These are phyloP conservation scores for Teratosphaeria destructans DNA, from an alignment of 2,329 filamentous ascomycete species.

Conservation along the genomic window DNA sequence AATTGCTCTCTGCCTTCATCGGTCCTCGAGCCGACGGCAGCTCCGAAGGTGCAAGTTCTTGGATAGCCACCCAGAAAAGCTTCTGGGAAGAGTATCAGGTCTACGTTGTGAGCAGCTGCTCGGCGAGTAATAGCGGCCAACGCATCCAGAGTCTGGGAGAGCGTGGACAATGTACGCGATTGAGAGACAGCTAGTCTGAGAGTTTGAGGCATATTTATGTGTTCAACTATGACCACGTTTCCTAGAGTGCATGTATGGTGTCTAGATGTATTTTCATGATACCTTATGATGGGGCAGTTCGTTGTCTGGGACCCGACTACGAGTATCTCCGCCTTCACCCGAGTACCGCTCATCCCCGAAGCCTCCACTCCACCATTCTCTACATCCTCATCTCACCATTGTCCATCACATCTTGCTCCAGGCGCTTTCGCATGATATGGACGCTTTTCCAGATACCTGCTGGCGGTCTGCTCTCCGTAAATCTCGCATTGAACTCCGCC, in stretches of 20 bases:
- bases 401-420: neutral
- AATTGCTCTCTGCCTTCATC: slow-evolving; percentile 69
- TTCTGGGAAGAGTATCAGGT: slow-evolving; percentile 82
- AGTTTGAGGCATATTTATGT: neutral
- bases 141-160: slow-evolving; percentile 52
- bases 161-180: slow-evolving; percentile 36
- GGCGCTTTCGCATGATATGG: neutral
- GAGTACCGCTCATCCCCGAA: neutral
- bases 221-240: neutral
- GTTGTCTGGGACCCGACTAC: neutral
- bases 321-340: neutral
- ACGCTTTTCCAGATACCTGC: neutral
- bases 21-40: slow-evolving; percentile 58
- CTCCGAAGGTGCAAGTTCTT: slow-evolving; percentile 67
- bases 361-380: neutral
- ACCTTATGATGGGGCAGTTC: neutral
- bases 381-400: neutral
- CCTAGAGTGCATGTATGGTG: too few species aligned
- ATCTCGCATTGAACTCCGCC: neutral
- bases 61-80: slow-evolving; percentile 89
- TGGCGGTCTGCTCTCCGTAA: neutral
- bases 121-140: slow-evolving; percentile 52
- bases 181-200: slow-evolving; percentile 41
- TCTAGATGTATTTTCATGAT: too few species aligned
- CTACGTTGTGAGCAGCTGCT: slow-evolving; percentile 49